Percentiles rank a stretch among this genome's conserved stretches.
Evolutionary conservation across 2,329 filamentous ascomycete species (phyloP).

Genomic region (Teratosphaeria pseudoeucalypti): DNA sequence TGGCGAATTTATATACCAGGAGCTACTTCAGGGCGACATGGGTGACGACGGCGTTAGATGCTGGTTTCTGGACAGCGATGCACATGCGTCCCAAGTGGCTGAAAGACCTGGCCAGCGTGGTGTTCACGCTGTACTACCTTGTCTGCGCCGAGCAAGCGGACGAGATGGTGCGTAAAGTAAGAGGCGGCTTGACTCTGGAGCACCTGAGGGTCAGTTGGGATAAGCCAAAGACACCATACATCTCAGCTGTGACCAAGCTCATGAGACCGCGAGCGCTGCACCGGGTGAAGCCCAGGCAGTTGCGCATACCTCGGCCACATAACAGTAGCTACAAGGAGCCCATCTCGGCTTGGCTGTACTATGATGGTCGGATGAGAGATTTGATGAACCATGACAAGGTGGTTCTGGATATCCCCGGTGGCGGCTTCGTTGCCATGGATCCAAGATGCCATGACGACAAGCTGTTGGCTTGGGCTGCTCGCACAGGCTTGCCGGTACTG

Average conservation of each 20-base stretch:
- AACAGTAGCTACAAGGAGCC: constrained; percentile 76
- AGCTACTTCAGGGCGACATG: constrained; percentile 94
- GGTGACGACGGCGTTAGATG: constrained; percentile 88
- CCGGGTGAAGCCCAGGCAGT: constrained; percentile 60
- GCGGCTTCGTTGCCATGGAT: constrained; percentile 93
- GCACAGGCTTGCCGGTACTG: constrained; percentile 75
- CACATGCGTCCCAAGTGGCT: constrained; percentile 70
- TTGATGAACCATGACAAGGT: constrained; percentile 67
- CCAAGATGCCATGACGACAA: constrained; percentile 93
- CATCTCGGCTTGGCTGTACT: constrained; percentile 83
- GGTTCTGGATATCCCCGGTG: constrained; percentile 82
- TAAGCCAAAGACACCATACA: constrained; percentile 80
- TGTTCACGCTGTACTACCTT: constrained; percentile 84
- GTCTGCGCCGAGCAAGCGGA: constrained; percentile 88
- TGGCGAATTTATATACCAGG: constrained; percentile 86
- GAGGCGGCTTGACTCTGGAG: constrained; percentile 77
- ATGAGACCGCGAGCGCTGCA: constrained; percentile 58
- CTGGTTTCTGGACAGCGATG: constrained; percentile 98
- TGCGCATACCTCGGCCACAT: constrained; percentile 71
- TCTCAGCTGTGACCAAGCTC: constrained; percentile 60
- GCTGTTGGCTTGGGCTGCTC: constrained; percentile 81
- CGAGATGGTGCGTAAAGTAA: constrained; percentile 87
- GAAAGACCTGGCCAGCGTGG: constrained; percentile 68
- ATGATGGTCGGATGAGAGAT: constrained; percentile 73
- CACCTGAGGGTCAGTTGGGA: constrained; percentile 93